A percentile compares a stretch with the other conserved stretches of the same genome.
These are phyloP conservation scores for Akanthomyces dipterigenus DNA, from an alignment of 2,329 filamentous ascomycete species.

Conservation along the genomic window DNA sequence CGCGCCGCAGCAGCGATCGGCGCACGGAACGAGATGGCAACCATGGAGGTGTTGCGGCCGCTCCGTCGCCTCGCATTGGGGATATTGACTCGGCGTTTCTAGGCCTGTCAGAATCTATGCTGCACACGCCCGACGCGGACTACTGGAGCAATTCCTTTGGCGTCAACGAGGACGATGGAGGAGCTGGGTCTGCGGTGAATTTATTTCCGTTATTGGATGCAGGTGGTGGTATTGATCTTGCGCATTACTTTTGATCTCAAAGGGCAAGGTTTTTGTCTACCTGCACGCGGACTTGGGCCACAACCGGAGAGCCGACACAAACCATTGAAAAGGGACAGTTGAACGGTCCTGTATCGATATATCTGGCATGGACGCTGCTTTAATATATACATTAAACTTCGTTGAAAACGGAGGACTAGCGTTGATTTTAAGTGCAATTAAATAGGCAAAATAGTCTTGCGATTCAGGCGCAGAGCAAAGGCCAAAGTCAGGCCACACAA, in stretches of 20 bases:
- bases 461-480: neutral
- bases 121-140: slow-evolving; percentile 35
- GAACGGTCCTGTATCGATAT: no score
- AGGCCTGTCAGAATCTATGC: slow-evolving; percentile 30
- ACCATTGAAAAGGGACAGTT: neutral
- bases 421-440: neutral
- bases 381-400: neutral
- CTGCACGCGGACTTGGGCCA: neutral
- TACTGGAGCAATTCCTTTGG: slow-evolving; percentile 32
- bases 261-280: neutral
- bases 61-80: slow-evolving; percentile 25
- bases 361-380: neutral
- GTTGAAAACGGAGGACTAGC: neutral
- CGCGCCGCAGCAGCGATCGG: neutral
- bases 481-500: neutral
- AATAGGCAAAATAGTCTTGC: no score
- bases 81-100: slow-evolving; percentile 34
- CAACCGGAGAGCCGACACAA: neutral
- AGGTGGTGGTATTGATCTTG: slow-evolving; percentile 47
- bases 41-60: slow-evolving; percentile 22
- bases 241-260: slow-evolving; percentile 26
- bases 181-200: slow-evolving; percentile 40
- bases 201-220: slow-evolving; percentile 45
- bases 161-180: slow-evolving; percentile 25
- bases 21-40: neutral